phyloP scores from a whole-genome alignment of 169 alveolate species.

The Plasmodium relictum region DNA sequence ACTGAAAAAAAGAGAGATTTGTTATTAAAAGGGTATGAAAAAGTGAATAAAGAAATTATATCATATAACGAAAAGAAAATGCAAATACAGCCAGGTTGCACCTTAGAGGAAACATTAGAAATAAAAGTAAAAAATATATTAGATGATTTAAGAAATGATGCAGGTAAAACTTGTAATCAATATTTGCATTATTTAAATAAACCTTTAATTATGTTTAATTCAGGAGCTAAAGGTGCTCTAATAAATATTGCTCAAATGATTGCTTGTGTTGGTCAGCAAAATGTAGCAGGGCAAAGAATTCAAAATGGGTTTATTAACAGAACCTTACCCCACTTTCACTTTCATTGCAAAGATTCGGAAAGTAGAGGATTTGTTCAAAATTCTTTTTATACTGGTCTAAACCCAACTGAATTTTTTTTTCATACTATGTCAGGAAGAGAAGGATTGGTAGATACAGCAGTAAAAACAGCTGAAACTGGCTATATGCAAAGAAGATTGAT shows the following conservation, averaged over 20 bases:
- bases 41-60: slow-evolving; percentile 91
- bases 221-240: slow-evolving; percentile 99
- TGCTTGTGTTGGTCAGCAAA: slow-evolving; percentile 99
- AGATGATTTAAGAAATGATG: slow-evolving; percentile 94
- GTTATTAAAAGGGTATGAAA: slow-evolving; percentile 90
- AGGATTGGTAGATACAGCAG: slow-evolving; percentile 99
- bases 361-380: slow-evolving; percentile 98
- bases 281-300: slow-evolving; percentile 95
- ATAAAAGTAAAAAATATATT: slow-evolving; percentile 91
- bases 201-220: slow-evolving; percentile 97
- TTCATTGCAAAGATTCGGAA: slow-evolving; percentile 93
- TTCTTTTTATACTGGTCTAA: slow-evolving; percentile 95
- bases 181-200: slow-evolving; percentile 92
- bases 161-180: slow-evolving; percentile 94
- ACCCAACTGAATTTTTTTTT: slow-evolving; percentile 98
- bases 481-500: slow-evolving; percentile 98
- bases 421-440: slow-evolving; percentile 99
- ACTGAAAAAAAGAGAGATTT: slow-evolving; percentile 80
- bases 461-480: slow-evolving; percentile 99
- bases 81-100: slow-evolving; percentile 96
- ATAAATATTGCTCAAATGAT: slow-evolving; percentile 99
- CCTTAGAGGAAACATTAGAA: slow-evolving; percentile 97
- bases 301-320: slow-evolving; percentile 98
- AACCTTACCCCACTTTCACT: slow-evolving; percentile 97
- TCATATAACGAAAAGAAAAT: slow-evolving; percentile 90